Base-by-base conservation (phyloP, 2,329 filamentous ascomycete genomes). In the Ophiocordyceps sinensis region DNA sequence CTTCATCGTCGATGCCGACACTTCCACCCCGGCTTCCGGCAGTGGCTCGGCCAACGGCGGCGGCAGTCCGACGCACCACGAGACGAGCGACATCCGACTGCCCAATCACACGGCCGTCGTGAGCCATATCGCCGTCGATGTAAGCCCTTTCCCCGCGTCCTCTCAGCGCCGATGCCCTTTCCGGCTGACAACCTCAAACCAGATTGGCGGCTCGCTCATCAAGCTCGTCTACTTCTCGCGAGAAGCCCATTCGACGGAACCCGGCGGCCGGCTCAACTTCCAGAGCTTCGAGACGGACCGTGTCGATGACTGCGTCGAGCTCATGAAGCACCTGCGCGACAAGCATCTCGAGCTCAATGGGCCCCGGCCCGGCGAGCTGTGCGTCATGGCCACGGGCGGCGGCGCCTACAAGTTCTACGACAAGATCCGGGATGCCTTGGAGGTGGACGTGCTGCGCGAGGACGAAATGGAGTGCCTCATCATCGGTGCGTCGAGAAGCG, bases 381-480 rank as follows among this genome's bases (percentile, higher is more conserved):
- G 82, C 55, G 82, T 98, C 47, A 93, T 96, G 78, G 91, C 91
- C 3, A 98, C 91, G 0, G 91, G 91, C 6, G 91, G 91, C 26
- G 91, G 91, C 17, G 88, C 91, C 5, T 96, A 85, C 70, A 95
- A 96, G 61, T 98, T 85, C 64, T 95, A 96, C 60, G 87, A 96
- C 59, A 81, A 79, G 60, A 86, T 98, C 51, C 80, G 79, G 55
- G 76, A 89, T 46, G 78, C 81, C 5, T 66, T 98, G 39, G 84
- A 84, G 13, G 85, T 94, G 2, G 83, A 95, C 56, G 87, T 98
- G 17, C 68, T 88, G 53, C 73, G 87, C 36, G 91, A 96, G 62
- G 91, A 98, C 55, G 91, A 98, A 65, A 98, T 98, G 91, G 87
- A 94, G 61, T 98, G 91, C 57, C 66, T 98, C 44, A 98, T 98